Conservation (phyloP, 768 basidiomycete genomes). For the Tremella fuciformis region DNA sequence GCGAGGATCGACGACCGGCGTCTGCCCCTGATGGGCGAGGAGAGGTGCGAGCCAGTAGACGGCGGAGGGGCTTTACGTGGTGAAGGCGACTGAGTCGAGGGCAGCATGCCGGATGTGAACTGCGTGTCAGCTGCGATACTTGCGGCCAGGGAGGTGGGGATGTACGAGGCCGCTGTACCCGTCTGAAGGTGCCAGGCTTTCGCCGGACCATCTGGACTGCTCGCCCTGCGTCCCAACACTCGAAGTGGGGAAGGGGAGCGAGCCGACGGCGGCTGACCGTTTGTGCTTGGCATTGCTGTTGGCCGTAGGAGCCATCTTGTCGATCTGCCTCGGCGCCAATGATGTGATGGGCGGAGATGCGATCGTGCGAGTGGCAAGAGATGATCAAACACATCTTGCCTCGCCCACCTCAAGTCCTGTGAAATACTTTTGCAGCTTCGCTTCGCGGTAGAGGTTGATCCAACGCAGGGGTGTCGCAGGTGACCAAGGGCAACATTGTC, state of each 20-base stretch:
- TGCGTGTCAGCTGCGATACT: constrained; percentile 6
- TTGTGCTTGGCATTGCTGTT: not conserved
- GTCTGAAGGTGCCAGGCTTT: constrained; percentile 30
- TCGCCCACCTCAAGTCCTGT: too few species aligned
- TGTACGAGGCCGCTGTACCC: constrained; percentile 38
- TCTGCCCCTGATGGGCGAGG: constrained; percentile 9
- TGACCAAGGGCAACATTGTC: too few species aligned
- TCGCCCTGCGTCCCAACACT: not conserved
- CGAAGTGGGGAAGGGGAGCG: not conserved
- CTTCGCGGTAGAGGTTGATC: too few species aligned
- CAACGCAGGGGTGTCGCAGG: too few species aligned
- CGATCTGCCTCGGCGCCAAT: too few species aligned
- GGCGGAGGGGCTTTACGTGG: constrained; percentile 1
- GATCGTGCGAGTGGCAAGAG: too few species aligned
- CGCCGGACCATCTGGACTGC: constrained; percentile 22
- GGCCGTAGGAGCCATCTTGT: too few species aligned
- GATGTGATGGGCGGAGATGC: too few species aligned
- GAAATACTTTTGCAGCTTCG: too few species aligned
- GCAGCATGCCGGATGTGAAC: constrained; percentile 21
- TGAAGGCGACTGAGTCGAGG: not conserved
- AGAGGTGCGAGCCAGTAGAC: constrained; percentile 2
- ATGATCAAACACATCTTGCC: too few species aligned
- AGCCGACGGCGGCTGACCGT: not conserved
- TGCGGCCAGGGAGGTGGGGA: constrained; percentile 25
- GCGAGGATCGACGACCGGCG: constrained; percentile 22